Evolutionary conservation across 2,329 filamentous ascomycete species (phyloP).

Genomic region (Fusarium proliferatum): DNA sequence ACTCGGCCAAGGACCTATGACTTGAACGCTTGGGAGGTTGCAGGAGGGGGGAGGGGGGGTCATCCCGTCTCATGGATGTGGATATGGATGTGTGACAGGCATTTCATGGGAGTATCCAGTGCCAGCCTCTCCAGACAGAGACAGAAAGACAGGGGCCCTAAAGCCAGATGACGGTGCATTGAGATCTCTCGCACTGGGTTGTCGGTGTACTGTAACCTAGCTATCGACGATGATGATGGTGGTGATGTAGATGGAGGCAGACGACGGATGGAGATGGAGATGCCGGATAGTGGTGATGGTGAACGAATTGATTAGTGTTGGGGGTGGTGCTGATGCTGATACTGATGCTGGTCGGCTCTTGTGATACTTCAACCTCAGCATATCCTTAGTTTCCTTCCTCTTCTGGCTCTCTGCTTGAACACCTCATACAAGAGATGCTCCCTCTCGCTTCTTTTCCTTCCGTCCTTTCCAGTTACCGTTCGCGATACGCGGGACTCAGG

Average conservation of each 20-base stretch:
- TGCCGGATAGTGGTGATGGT: slow-evolving; percentile 9
- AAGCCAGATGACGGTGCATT: slow-evolving; percentile 18
- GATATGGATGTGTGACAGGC: slow-evolving; percentile 31
- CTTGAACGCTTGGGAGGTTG: slow-evolving; percentile 33
- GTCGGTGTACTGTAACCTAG: neutral
- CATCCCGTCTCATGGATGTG: slow-evolving; percentile 38
- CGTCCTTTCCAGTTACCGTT: slow-evolving; percentile 35
- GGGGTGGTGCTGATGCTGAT: neutral
- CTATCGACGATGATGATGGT: too few species aligned
- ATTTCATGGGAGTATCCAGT: slow-evolving; percentile 11
- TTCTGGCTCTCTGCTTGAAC: slow-evolving; percentile 24
- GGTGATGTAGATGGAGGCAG: neutral
- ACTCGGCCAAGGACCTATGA: slow-evolving; percentile 19
- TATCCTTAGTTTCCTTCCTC: slow-evolving; percentile 30
- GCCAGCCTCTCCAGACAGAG: slow-evolving; percentile 4
- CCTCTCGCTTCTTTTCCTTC: slow-evolving; percentile 32
- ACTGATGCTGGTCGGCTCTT: slow-evolving; percentile 12
- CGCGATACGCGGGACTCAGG: slow-evolving; percentile 35
- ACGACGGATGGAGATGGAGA: neutral
- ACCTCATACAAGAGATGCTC: neutral
- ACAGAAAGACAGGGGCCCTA: neutral
- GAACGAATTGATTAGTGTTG: neutral
- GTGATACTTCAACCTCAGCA: slow-evolving; percentile 19
- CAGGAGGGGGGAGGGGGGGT: slow-evolving; percentile 31
- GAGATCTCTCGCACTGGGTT: slow-evolving; percentile 28